Evolutionary conservation across 1,284 basidiomycete genomes (phyloP), one percentile per base, ranked within the genome.

Genomic region (Ustilago shanxiensis): DNA sequence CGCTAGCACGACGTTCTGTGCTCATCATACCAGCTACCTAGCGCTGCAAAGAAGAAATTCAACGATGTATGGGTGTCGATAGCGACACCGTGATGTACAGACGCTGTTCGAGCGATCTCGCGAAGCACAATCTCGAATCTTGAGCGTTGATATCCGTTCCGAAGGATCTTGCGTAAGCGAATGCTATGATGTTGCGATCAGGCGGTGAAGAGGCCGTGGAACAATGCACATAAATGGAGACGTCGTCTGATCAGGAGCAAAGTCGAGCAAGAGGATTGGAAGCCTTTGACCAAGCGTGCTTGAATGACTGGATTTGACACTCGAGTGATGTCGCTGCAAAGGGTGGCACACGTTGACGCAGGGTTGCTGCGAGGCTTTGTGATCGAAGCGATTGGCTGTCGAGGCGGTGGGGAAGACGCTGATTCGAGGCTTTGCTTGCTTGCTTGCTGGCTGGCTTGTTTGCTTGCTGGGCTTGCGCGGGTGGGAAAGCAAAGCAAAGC

Each of bases 1-100:
- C 65, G 50, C 73, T 71, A 49, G 67, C 68, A 62, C 69, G 61
- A 26, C 74, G 59, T 65, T 77, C 74, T 26, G 74, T 77, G 66
- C 69, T 69, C 69, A 77, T 77, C 74, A 77, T 77, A 56, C 14
- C 69, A 72, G 66, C 59, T 11, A 59, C 37, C 47, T 29, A 39
- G 44, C 56, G 56, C 39, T 41, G 33, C 22, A 3, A 39, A 24
- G 13, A n/a, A 22, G 26, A 18, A 13, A 9, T 33, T 24, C 4
- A 5, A 4, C 20, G 11, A 20, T 13, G 52, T 37, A 5, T 22
- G 33, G 9, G 28, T 26, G 24, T 28, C 37, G 54, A 39, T 0
- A 0, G 41, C 41, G 41, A 3, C 18, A n/a, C 41, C 7, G n/a
- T 44, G 11, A 11, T 33, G 5, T 11, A 33, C 5, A 33, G 31